These are phyloP conservation scores for Fusarium sp. DNA, from an alignment of 2,329 filamentous ascomycete species.

Conservation along the genomic window DNA sequence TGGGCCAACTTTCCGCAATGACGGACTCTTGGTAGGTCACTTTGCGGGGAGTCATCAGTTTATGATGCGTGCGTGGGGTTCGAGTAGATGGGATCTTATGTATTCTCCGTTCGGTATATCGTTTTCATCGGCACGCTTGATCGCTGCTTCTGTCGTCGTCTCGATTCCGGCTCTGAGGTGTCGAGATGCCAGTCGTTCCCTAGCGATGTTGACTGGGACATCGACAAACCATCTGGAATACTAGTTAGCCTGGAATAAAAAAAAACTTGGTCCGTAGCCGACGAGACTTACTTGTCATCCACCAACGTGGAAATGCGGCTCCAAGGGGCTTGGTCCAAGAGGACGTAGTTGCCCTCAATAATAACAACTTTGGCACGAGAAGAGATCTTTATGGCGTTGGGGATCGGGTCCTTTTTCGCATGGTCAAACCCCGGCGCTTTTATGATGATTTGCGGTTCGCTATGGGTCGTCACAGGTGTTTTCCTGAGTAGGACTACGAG, in stretches of 20 bases:
- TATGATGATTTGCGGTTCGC: background rate
- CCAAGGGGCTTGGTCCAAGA: background rate
- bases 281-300: background rate
- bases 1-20: background rate
- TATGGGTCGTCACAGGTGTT: background rate
- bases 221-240: background rate
- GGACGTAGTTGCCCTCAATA: background rate
- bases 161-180: background rate
- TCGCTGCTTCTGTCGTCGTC: background rate
- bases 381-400: background rate
- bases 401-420: background rate
- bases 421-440: background rate
- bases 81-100: background rate
- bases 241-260: background rate
- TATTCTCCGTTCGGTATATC: background rate
- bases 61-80: background rate
- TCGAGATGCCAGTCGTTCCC: background rate
- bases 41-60: background rate
- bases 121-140: background rate
- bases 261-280: fast-evolving
- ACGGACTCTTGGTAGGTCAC: fast-evolving
- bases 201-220: background rate
- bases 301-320: background rate
- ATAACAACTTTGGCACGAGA: background rate
- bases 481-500: background rate